A percentile compares a stretch with the other conserved stretches of the same genome.
Evolutionary conservation across 75 land plant genomes (phyloP).

Genomic region (Adiantum capillusveneris): DNA sequence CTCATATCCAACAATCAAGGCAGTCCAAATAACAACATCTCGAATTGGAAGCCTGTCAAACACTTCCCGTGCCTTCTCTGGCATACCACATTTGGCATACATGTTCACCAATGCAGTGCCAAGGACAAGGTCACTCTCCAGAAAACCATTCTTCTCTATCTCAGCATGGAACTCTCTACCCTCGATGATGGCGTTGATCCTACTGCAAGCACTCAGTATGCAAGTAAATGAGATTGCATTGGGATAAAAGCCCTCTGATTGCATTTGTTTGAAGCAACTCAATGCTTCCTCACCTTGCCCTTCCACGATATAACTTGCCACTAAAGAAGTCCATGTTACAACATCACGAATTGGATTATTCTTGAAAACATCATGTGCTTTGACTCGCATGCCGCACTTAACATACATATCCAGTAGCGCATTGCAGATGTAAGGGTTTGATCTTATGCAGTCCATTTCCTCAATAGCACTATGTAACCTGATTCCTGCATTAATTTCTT

Average conservation of each 20-base stretch:
- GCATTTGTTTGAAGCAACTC: constrained; percentile 16
- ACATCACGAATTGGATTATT: constrained; percentile 18
- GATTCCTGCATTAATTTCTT: background rate
- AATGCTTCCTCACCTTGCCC: constrained; percentile 9
- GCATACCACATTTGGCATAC: constrained; percentile 14
- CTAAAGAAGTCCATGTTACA: constrained; percentile 25
- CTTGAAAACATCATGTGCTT: constrained; percentile 17
- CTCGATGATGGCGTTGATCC: background rate
- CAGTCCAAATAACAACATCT: constrained; percentile 12
- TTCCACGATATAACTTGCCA: constrained; percentile 10
- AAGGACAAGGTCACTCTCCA: constrained; percentile 9
- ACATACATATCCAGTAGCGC: constrained; percentile 12
- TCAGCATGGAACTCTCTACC: constrained; percentile 7
- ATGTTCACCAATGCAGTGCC: constrained; percentile 9
- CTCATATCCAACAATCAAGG: constrained; percentile 6
- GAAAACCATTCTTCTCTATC: background rate
- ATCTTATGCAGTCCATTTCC: background rate
- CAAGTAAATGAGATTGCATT: constrained; percentile 15
- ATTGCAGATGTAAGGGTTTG: background rate
- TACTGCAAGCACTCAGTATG: constrained; percentile 9
- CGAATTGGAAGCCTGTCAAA: constrained; percentile 2
- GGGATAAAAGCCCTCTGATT: constrained; percentile 7
- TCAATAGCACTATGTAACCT: constrained; percentile 1
- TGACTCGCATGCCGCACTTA: constrained; percentile 8
- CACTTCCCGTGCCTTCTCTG: constrained; percentile 6